These are phyloP conservation scores for Fusarium buharicum DNA, from an alignment of 2,329 filamentous ascomycete species.

Conservation along the genomic window DNA sequence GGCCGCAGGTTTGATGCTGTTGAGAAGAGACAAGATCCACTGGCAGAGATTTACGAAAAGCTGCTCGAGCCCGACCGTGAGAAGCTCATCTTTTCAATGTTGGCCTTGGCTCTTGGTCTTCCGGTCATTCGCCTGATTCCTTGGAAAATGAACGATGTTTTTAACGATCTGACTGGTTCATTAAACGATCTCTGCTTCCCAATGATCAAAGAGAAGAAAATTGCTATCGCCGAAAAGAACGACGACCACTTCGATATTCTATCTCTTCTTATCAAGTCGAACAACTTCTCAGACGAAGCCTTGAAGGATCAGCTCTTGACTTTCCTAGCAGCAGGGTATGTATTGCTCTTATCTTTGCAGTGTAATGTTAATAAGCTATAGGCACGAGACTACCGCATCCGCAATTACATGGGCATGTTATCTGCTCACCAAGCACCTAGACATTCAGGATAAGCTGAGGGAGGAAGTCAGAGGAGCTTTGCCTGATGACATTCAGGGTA, in stretches of 20 bases:
- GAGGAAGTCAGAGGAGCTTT: constrained; percentile 21
- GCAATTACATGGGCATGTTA: constrained; percentile 39
- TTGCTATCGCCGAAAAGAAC: constrained; percentile 56
- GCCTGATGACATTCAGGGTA: neutral
- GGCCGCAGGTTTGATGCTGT: constrained; percentile 63
- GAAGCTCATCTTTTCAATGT: constrained; percentile 53
- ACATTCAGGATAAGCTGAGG: constrained; percentile 32
- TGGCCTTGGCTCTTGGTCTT: constrained; percentile 25
- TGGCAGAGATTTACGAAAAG: constrained; percentile 57
- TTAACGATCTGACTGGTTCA: constrained; percentile 23
- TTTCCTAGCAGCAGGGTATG: constrained; percentile 56
- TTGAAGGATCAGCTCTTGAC: constrained; percentile 66
- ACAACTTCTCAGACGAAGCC: constrained; percentile 62
- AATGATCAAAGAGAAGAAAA: constrained; percentile 58
- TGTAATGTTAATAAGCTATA: neutral
- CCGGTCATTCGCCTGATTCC: constrained; percentile 26
- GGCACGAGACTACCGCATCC: constrained; percentile 38
- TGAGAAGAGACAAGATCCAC: constrained; percentile 51
- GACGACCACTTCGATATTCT: constrained; percentile 71
- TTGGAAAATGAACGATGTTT: constrained; percentile 37
- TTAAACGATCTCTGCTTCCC: constrained; percentile 23
- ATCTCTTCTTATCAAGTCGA: constrained; percentile 63
- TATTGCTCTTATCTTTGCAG: fast-evolving
- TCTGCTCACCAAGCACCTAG: constrained; percentile 28
- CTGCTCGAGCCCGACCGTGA: constrained; percentile 59